Evolutionary conservation across 1,284 basidiomycete species (phyloP).

Genomic region (Sporisorium graminicola): DNA sequence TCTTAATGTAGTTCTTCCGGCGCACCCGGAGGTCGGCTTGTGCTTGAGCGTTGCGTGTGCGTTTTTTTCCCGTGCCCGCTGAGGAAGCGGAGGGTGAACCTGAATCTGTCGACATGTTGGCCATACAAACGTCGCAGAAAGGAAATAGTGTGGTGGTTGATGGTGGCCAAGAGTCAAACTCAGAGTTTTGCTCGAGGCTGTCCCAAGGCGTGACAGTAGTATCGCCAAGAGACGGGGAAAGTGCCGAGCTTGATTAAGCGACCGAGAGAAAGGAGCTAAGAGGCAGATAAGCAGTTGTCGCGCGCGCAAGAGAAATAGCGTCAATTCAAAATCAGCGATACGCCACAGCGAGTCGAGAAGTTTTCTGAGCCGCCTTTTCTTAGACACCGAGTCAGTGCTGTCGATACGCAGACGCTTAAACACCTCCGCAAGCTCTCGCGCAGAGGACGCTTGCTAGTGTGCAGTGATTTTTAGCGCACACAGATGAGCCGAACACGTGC

Average conservation of each 20-base stretch:
- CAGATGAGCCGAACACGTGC: no score
- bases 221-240: no score
- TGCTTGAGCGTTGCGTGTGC: conserved; percentile 47
- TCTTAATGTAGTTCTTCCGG: conserved; percentile 44
- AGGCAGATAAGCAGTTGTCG: background rate
- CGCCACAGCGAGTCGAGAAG: background rate
- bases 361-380: background rate
- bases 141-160: background rate
- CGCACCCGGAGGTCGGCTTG: conserved; percentile 40
- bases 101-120: conserved; percentile 8
- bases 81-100: conserved; percentile 1
- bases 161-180: background rate
- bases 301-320: background rate
- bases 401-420: background rate
- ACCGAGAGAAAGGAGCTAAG: background rate
- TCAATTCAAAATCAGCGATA: background rate
- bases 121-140: no score
- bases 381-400: background rate
- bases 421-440: no score
- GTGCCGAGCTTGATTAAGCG: background rate
- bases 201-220: no score
- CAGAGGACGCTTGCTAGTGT: no score
- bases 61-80: background rate
- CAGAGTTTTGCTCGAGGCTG: no score
- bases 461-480: no score